phyloP scores from a whole-genome alignment of 805 yeast genomes.

The Yarrowia hollandica region DNA sequence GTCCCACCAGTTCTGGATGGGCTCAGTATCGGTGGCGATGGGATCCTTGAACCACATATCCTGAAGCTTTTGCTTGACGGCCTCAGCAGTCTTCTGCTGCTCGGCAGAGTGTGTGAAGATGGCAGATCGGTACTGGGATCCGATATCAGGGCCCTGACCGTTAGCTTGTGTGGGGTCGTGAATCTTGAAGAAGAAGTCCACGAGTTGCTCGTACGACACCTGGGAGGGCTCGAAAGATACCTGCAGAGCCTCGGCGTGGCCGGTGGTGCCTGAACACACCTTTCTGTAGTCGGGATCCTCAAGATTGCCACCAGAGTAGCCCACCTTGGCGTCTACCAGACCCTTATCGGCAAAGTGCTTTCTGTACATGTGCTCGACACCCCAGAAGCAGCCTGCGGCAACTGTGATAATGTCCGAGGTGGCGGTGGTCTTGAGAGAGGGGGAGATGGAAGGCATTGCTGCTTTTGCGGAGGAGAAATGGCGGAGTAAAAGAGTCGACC shows the following conservation, averaged over 20 bases:
- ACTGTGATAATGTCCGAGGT: constrained; percentile 57
- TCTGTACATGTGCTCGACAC: constrained; percentile 75
- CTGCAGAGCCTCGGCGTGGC: constrained; percentile 82
- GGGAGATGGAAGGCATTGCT: constrained; percentile 33
- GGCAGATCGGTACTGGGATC: constrained; percentile 88
- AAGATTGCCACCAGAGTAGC: constrained; percentile 79
- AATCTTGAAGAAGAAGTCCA: constrained; percentile 83
- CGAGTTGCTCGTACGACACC: constrained; percentile 59
- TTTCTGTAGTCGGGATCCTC: constrained; percentile 60
- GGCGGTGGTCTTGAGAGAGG: constrained; percentile 43
- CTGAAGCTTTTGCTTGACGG: constrained; percentile 57
- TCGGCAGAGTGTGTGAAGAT: constrained; percentile 62
- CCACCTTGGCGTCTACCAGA: constrained; percentile 76
- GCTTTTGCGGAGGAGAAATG: background rate
- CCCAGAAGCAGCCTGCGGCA: constrained; percentile 57
- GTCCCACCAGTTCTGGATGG: constrained; percentile 72
- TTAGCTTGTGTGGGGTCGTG: constrained; percentile 91
- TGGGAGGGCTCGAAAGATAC: constrained; percentile 72
- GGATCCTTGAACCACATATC: constrained; percentile 70
- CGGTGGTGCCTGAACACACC: constrained; percentile 78
- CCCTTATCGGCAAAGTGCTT: constrained; percentile 67
- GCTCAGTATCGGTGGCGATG: constrained; percentile 70
- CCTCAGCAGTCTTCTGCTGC: constrained; percentile 49
- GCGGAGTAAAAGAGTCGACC: constrained; percentile 7
- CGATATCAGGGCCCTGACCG: constrained; percentile 83